Conservation (phyloP, 1,139 yeast species). For the Yamadazyma atmosphaerica region DNA sequence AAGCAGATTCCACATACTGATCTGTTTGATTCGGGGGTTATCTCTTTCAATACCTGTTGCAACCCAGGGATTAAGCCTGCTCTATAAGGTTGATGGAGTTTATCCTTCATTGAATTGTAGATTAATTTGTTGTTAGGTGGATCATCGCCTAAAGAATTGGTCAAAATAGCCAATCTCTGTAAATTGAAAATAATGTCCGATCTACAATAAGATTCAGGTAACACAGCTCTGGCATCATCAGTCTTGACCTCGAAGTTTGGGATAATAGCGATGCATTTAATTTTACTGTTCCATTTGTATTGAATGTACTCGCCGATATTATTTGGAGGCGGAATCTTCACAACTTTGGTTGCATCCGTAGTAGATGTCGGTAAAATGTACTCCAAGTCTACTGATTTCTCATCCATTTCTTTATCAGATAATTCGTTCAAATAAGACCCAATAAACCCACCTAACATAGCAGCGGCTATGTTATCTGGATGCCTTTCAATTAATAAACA, state of each 20-base stretch:
- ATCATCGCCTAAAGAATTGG: conserved; percentile 77
- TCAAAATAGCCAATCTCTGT: conserved; percentile 47
- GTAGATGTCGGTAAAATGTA: conserved; percentile 78
- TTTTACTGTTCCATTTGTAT: conserved; percentile 78
- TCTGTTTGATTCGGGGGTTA: conserved; percentile 78
- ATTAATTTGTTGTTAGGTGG: conserved; percentile 83
- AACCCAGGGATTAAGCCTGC: conserved; percentile 89
- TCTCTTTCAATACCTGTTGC: conserved; percentile 72
- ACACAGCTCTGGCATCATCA: conserved; percentile 84
- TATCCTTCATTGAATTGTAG: conserved; percentile 95
- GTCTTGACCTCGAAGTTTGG: conserved; percentile 95
- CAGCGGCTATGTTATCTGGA: conserved; percentile 97
- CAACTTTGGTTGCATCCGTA: conserved; percentile 52
- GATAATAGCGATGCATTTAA: conserved; percentile 86
- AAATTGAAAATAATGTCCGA: conserved; percentile 86
- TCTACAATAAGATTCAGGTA: conserved; percentile 78
- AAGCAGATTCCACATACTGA: conserved; percentile 93
- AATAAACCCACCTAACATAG: conserved; percentile 98
- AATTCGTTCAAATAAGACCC: conserved; percentile 90
- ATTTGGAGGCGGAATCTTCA: conserved; percentile 59
- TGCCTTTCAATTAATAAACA: conserved; percentile 97
- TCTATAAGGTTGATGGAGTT: conserved; percentile 94
- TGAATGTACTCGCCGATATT: conserved; percentile 87
- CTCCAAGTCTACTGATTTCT: conserved; percentile 80
- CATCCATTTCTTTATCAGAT: conserved; percentile 63